phyloP scores from a whole-genome alignment of 805 yeast genomes.

The Candida suzukii region DNA sequence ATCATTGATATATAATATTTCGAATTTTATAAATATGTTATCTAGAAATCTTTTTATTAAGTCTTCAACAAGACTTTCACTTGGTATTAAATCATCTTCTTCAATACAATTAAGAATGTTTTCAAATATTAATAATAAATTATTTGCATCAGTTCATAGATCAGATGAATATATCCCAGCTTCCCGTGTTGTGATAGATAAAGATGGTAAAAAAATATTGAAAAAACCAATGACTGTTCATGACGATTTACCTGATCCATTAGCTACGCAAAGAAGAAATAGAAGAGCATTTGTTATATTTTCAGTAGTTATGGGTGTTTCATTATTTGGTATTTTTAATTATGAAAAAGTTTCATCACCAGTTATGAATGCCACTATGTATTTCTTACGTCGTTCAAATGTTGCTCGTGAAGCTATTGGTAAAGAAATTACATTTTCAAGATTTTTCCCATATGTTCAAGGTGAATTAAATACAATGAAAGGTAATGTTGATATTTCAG shows the following conservation, averaged over 20 bases:
- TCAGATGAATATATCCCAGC: conserved; percentile 14
- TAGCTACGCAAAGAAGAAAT: conserved; percentile 43
- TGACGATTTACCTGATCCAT: conserved; percentile 77
- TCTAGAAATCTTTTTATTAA: too few relatives aligned
- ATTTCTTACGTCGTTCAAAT: conserved; percentile 72
- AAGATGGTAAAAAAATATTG: conserved; percentile 11
- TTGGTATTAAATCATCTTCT: too few relatives aligned
- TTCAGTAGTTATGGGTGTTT: conserved; percentile 42
- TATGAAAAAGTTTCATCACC: conserved; percentile 92
- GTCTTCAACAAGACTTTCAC: too few relatives aligned
- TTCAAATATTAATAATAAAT: not conserved
- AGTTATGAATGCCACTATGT: conserved; percentile 77
- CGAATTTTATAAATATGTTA: too few relatives aligned
- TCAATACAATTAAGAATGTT: not conserved
- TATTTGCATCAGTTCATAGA: not conserved
- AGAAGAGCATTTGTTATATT: conserved; percentile 50
- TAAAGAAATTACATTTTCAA: conserved; percentile 63
- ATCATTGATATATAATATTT: too few relatives aligned
- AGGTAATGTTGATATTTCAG: conserved; percentile 71
- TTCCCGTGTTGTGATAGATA: conserved; percentile 13
- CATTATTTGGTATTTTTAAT: conserved; percentile 70
- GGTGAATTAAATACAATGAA: conserved; percentile 81
- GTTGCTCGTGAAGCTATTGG: conserved; percentile 62
- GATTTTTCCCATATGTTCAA: conserved; percentile 80
- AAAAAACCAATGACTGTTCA: conserved; percentile 56